Conservation (phyloP, 108 stramenopile species). For the Pseudonitzschia multiseries region DNA sequence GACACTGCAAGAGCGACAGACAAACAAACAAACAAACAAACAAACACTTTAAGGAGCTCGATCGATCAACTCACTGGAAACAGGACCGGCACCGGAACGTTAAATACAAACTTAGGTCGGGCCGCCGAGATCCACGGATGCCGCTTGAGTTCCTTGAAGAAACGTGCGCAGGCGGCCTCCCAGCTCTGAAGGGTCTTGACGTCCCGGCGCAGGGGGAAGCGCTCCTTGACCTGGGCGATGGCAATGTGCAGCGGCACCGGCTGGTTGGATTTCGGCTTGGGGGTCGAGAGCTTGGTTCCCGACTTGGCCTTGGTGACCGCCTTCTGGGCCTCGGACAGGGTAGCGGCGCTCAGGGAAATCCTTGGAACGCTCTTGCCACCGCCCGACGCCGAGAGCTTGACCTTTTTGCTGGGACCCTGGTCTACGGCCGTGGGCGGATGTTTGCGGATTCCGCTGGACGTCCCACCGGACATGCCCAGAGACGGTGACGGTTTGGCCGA, state of each 20-base stretch:
- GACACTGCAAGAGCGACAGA: neutral
- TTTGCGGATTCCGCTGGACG: constrained; percentile 10
- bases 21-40: neutral
- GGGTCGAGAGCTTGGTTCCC: constrained; percentile 3
- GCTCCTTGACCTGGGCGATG: constrained; percentile 78
- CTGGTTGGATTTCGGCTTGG: constrained; percentile 50
- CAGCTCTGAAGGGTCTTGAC: constrained; percentile 67
- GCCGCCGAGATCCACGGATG: constrained; percentile 79
- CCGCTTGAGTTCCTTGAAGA: constrained; percentile 66
- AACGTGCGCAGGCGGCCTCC: constrained; percentile 72
- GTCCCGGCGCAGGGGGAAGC: constrained; percentile 68
- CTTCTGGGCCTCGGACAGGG: constrained; percentile 16
- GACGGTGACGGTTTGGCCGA: constrained; percentile 7
- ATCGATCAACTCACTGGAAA: constrained; percentile 53
- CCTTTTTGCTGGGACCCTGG: constrained; percentile 36
- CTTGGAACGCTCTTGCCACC: constrained; percentile 28
- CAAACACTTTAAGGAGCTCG: neutral
- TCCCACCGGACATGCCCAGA: neutral
- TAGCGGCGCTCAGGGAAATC: constrained; percentile 38
- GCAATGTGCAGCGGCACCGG: constrained; percentile 86
- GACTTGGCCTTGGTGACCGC: constrained; percentile 17
- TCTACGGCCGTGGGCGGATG: constrained; percentile 3
- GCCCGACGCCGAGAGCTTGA: constrained; percentile 28
- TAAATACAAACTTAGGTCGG: constrained; percentile 74
- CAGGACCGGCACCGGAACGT: constrained; percentile 77